These are phyloP conservation scores for Penicillium chermesinum DNA, from an alignment of 495 filamentous ascomycete species.

Conservation along the genomic window DNA sequence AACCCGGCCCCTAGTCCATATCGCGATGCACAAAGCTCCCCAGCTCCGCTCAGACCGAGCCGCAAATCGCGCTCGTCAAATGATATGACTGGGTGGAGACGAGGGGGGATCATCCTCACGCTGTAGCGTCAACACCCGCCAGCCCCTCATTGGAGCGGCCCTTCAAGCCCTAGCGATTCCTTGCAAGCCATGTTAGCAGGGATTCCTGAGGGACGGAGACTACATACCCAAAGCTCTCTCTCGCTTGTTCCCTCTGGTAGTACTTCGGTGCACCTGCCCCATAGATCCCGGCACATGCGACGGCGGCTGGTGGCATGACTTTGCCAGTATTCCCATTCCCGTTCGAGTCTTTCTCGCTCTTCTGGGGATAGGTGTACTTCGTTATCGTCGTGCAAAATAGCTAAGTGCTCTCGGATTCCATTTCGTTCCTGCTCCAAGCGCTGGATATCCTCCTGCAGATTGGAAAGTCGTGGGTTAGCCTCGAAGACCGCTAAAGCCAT, in stretches of 20 bases:
- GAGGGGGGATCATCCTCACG: constrained; percentile 11
- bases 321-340: constrained; percentile 50
- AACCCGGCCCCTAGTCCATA: background rate
- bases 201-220: background rate
- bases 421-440: constrained; percentile 44
- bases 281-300: constrained; percentile 49
- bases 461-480: constrained; percentile 46
- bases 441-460: constrained; percentile 43
- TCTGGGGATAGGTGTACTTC: constrained; percentile 37
- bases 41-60: constrained; percentile 13
- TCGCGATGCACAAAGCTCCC: background rate
- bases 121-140: constrained; percentile 14
- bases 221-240: constrained; percentile 49
- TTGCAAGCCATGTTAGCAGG: constrained; percentile 15
- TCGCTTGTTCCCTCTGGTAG: constrained; percentile 42
- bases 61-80: constrained; percentile 18
- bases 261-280: constrained; percentile 43
- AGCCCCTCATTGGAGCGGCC: constrained; percentile 22
- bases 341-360: constrained; percentile 44
- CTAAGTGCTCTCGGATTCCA: constrained; percentile 36
- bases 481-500: constrained; percentile 44
- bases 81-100: constrained; percentile 21
- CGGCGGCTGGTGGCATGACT: constrained; percentile 39
- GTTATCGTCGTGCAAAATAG: constrained; percentile 23
- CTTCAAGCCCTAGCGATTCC: constrained; percentile 44